Conservation (phyloP, 805 yeast species). For the Schizosaccharomyces osmophilus region DNA sequence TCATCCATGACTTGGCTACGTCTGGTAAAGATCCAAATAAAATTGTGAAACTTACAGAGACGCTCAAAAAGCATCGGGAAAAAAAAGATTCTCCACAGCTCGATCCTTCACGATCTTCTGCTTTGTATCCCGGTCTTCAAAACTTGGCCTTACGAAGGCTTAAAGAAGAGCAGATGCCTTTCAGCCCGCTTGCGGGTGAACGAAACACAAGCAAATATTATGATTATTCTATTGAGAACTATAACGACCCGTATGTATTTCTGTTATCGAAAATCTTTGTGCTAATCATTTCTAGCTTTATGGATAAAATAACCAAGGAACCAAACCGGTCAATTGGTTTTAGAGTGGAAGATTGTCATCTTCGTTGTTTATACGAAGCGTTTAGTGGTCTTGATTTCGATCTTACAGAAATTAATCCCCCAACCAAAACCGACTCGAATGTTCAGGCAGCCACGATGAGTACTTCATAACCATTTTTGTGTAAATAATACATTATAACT, state of each 20-base stretch:
- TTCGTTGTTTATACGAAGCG: slow-evolving; percentile 63
- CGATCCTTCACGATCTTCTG: not conserved
- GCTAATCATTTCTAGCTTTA: not conserved
- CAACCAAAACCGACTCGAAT: slow-evolving; percentile 20
- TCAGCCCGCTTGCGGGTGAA: slow-evolving; percentile 89
- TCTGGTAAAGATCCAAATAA: not conserved
- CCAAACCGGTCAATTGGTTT: slow-evolving; percentile 31
- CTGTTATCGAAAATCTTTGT: not conserved
- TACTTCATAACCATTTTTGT: no score
- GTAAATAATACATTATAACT: no score
- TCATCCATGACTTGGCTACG: slow-evolving; percentile 7
- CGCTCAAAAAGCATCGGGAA: slow-evolving; percentile 12
- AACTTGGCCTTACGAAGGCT: not conserved
- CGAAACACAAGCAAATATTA: slow-evolving; percentile 33
- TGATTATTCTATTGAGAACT: slow-evolving; percentile 23
- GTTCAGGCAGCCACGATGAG: not conserved
- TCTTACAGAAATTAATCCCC: slow-evolving; percentile 18
- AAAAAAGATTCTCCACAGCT: not conserved
- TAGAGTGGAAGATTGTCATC: slow-evolving; percentile 40
- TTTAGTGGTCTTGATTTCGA: slow-evolving; percentile 73
- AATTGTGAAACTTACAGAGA: slow-evolving; percentile 22
- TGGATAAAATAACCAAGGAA: not conserved
- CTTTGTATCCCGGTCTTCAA: not conserved
- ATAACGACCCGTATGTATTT: slow-evolving; percentile 27
- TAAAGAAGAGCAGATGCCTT: slow-evolving; percentile 29